phyloP scores from a whole-genome alignment of 2,329 filamentous ascomycete species.

The Talaromyces albobiverticillius region DNA sequence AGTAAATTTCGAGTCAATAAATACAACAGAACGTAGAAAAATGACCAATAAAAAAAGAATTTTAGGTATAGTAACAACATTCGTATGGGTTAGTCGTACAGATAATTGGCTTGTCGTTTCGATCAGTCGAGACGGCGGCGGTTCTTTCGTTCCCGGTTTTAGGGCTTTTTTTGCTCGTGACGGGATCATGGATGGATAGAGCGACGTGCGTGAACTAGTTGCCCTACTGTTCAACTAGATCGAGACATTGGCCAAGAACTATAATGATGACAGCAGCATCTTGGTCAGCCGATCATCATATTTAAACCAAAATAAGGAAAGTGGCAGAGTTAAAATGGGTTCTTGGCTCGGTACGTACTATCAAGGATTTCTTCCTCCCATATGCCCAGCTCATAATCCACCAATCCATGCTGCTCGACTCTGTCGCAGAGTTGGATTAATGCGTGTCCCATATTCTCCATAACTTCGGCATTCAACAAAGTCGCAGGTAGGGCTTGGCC shows the following conservation, averaged over 20 bases:
- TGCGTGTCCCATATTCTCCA: slow-evolving; percentile 79
- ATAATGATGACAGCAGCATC: neutral
- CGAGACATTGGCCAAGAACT: slow-evolving; percentile 12
- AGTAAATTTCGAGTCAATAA: neutral
- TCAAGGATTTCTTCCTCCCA: slow-evolving; percentile 90
- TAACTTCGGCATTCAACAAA: slow-evolving; percentile 64
- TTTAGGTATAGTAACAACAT: neutral
- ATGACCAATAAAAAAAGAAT: neutral
- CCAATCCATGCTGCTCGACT: slow-evolving; percentile 85
- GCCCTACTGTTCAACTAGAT: slow-evolving; percentile 4
- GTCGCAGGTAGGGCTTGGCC: slow-evolving; percentile 57
- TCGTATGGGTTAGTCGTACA: neutral
- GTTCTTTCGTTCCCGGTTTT: neutral
- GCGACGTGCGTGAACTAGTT: neutral
- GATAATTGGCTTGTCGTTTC: neutral
- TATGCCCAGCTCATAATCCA: slow-evolving; percentile 96
- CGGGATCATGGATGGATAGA: no score
- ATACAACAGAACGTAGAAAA: neutral
- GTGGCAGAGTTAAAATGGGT: neutral
- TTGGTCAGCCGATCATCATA: neutral
- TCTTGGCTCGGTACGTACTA: slow-evolving; percentile 48
- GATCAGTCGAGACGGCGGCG: neutral
- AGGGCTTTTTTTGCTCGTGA: neutral
- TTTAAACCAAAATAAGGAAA: neutral
- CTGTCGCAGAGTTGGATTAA: slow-evolving; percentile 79